Evolutionary conservation across 257 asterid species (phyloP), one percentile per base, ranked within the genome.

Genomic region (Vinca minor): DNA sequence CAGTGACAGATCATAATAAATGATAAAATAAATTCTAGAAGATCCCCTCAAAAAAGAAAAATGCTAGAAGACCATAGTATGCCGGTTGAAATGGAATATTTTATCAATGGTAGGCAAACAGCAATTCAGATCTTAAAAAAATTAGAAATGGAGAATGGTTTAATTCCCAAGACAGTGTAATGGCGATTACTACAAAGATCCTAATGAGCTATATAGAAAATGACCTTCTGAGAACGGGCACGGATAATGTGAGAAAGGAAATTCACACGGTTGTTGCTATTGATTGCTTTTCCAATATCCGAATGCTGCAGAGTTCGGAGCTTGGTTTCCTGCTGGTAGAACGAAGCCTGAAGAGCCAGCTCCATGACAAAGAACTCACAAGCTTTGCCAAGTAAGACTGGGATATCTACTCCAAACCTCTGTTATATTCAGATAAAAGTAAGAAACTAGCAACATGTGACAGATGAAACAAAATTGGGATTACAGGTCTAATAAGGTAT

Each of bases 351-450:
- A 4, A 62, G 12, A 0, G 80, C 72, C 32, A 83, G 53, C 36
- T 83, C 85, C 72, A 69, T 57, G 6, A 80, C 61, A 14, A 80
- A 71, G 23, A 76, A 23, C 66, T 75, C 85, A 39, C 72, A 53
- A 52, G 82, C 84, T 69, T 78, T 82, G 1, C 69, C 77, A 14
- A 76, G 12, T 39, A 78, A 56, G 54, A 75, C 65, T 0, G 75
- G 73, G 14, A 85, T 67, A 59, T 77, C 77, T 25, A 72, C 73
- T 28, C 80, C 77, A n/a, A 77, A 68, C 83, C 78, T 79, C 83
- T 79, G 74, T n/a, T 29, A 41, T 38, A 62, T 23, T 32, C 39
- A 32, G 8, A 35, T 28, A 20, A 15, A n/a, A 9, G 58, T 49
- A 34, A 65, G 29, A 55, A 68, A 36, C 18, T 0, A 8, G 25